Evolutionary conservation across 441 rosid species (phyloP), one percentile per base, ranked within the genome.

Genomic region (Pelargonium fulgidum): DNA sequence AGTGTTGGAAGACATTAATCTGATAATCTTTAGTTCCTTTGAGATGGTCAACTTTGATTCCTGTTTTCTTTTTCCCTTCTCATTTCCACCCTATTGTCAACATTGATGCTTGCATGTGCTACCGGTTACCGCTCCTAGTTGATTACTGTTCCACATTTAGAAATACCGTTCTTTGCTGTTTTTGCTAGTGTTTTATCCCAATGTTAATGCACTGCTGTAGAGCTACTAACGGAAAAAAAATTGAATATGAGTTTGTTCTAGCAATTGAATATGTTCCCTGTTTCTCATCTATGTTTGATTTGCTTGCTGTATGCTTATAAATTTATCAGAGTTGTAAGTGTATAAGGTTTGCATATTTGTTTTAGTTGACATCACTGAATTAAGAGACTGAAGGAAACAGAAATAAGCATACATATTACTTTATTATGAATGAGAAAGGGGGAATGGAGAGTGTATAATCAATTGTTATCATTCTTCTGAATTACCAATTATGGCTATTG

Each of bases 401-500:
- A 39, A 39, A 14, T 13, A 13, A 58, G 26, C 29, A 0, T 22
- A 61, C 64, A 61, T 0, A 61, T 39, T 39, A 61, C 39, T 61
- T 61, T 13, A 61, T 61, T 61, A 20, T 61, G 14, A 24, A 39
- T 39, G 42, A 61, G 36, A 61, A 11, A 13, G 39, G 26, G 14
- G 26, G 36, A 61, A 14, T 61, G 33, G 12, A 61, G 62, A 22
- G 24, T 19, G 36, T 22, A 7, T 39, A 39, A 39, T 7, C 10
- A 39, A 24, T 61, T 61, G 36, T 10, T 61, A 61, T 61, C 26
- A 22, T 61, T 33, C 11, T 22, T 61, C 1, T 24, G 33, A 61
- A 22, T 61, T 61, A 61, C 64, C 14, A 10, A 61, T 61, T 61
- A 61, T 61, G 64, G 24, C 33, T 59, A 22, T 64, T 71, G 29